Evolutionary conservation across 352 stramenopile species (phyloP), one percentile per base, ranked within the genome.

Genomic region (Phytophthora cryptogea): DNA sequence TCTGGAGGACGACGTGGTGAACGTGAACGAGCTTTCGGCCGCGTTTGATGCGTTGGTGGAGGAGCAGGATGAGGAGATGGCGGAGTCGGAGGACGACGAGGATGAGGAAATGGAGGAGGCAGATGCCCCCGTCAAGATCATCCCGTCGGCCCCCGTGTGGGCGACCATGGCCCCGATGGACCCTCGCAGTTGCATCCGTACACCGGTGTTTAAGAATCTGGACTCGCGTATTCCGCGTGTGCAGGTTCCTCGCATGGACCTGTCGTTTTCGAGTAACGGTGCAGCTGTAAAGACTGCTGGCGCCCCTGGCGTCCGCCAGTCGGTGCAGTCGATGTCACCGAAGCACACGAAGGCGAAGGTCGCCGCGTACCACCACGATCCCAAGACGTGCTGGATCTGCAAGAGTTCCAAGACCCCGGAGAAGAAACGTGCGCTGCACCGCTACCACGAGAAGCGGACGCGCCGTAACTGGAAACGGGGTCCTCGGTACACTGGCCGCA

Each of bases 381-480:
- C 83, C 11, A 67, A 74, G 54, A 86, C 78, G 53, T 94, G 86
- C 80, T 94, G 86, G 86, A 90, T 94, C 56, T 94, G 86, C 80
- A 92, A 93, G 77, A 92, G 81, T 43, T 76, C 71, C 41, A 94
- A 93, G 72, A 89, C 83, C 41, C 54, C 78, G 32, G 82, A 91
- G 59, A 86, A 84, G 63, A 93, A 94, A 80, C 82, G 76, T 36
- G 85, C 81, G 43, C 65, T 94, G 54, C 86, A 94, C 59, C 86
- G 86, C 14, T 94, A 87, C 64, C 72, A 85, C 10, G 83, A 92
- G 59, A 94, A 94, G 78, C 74, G 83, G 56, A 78, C 78, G 62
- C 80, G 83, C 27, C 79, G 86, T 51, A 92, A 92, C 72, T 93
- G 83, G 83, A 93, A 92, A 70, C 83, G 80, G 40, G 83, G 81